Percentiles rank a stretch among this genome's conserved stretches.
Conservation (phyloP, 176 grass and related monocot species). For the Musa itinerans region DNA sequence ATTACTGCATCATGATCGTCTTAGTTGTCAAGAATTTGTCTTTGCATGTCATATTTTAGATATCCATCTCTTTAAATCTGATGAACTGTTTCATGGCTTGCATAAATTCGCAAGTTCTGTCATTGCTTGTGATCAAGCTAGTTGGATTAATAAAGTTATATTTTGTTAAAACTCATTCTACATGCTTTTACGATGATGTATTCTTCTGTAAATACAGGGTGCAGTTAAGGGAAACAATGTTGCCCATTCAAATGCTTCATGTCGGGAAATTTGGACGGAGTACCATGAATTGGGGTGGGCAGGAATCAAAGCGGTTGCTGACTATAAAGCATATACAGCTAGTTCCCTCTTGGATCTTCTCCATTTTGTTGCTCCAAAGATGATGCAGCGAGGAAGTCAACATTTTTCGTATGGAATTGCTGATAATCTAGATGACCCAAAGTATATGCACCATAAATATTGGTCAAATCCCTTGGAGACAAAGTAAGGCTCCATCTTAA, state of each 20-base stretch:
- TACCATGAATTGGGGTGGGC: slow-evolving; percentile 88
- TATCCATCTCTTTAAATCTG: no score
- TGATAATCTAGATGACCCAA: slow-evolving; percentile 81
- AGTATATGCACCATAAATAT: slow-evolving; percentile 86
- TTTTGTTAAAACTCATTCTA: no score
- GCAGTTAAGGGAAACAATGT: slow-evolving; percentile 70
- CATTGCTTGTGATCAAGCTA: no score
- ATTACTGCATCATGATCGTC: no score
- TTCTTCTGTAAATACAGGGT: slow-evolving; percentile 48
- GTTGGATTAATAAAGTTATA: no score
- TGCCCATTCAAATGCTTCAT: slow-evolving; percentile 64
- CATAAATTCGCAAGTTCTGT: no score
- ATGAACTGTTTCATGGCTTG: no score
- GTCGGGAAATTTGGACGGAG: slow-evolving; percentile 94
- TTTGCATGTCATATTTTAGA: no score
- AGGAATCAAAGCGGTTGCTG: slow-evolving; percentile 86
- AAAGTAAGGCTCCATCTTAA: slow-evolving; percentile 47
- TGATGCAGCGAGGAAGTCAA: slow-evolving; percentile 90
- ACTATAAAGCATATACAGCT: slow-evolving; percentile 80
- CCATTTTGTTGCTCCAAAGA: slow-evolving; percentile 93
- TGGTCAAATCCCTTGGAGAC: slow-evolving; percentile 99
- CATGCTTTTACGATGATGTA: no score
- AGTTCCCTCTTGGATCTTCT: slow-evolving; percentile 70
- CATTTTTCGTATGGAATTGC: slow-evolving; percentile 96
- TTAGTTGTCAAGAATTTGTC: no score